phyloP scores from a whole-genome alignment of 495 filamentous ascomycete genomes.

The Sporormia fimetaria region DNA sequence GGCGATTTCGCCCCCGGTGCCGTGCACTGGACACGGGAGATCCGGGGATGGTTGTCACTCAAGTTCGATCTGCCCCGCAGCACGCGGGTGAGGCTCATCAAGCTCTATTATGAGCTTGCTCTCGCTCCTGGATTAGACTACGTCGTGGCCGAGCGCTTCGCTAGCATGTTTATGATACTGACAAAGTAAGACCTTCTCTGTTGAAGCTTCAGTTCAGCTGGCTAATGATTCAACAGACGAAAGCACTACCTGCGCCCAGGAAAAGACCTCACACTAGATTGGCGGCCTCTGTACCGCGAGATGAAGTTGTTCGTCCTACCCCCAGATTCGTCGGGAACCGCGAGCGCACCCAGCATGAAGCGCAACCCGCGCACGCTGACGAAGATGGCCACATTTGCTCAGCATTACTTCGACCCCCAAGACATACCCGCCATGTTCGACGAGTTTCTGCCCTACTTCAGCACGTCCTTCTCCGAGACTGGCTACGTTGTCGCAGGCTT shows the following conservation, averaged over 20 bases:
- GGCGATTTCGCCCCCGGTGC: conserved; percentile 92
- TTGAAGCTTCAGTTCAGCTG: too few relatives aligned
- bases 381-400: conserved; percentile 79
- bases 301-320: conserved; percentile 82
- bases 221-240: conserved; percentile 48
- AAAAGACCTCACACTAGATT: conserved; percentile 81
- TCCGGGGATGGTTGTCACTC: conserved; percentile 85
- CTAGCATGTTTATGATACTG: conserved; percentile 89
- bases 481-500: conserved; percentile 80
- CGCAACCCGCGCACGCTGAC: conserved; percentile 63
- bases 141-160: conserved; percentile 73
- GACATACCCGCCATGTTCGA: conserved; percentile 82
- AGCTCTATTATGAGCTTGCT: conserved; percentile 86
- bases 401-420: conserved; percentile 82
- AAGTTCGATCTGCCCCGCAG: conserved; percentile 90
- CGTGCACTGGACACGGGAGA: conserved; percentile 92
- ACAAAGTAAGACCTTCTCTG: conserved; percentile 90
- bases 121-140: conserved; percentile 83
- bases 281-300: conserved; percentile 85
- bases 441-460: conserved; percentile 91
- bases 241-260: conserved; percentile 89
- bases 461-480: conserved; percentile 76
- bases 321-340: conserved; percentile 54
- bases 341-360: conserved; percentile 50
- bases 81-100: conserved; percentile 71